Percentiles rank a stretch among this genome's conserved stretches.
Evolutionary conservation across 768 basidiomycete genomes (phyloP).

Genomic region (Amanita muscaria): DNA sequence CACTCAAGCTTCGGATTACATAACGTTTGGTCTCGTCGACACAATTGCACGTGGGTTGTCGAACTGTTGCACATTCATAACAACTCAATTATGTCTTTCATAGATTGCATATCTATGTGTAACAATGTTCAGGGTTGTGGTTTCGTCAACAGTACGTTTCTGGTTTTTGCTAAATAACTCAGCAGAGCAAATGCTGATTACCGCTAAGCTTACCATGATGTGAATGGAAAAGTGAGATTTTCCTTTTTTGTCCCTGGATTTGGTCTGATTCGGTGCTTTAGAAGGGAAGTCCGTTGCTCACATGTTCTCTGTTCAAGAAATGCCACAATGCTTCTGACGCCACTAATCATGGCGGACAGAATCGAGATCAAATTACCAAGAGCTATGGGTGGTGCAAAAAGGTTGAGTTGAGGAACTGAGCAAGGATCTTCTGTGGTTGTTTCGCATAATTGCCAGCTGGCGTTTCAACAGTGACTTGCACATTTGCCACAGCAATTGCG

Average conservation of each 20-base stretch:
- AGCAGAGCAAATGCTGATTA: constrained; percentile 23
- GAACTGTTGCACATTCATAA: not conserved
- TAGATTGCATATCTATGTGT: not conserved
- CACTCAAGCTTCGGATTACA: constrained; percentile 23
- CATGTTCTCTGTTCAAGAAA: constrained; percentile 24
- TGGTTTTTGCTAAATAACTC: constrained; percentile 19
- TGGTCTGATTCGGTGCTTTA: constrained; percentile 8
- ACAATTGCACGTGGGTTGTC: constrained; percentile 17
- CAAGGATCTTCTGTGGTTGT: too few species aligned
- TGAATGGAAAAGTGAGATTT: constrained; percentile 25
- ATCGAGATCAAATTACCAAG: constrained; percentile 23
- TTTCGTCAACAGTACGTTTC: not conserved
- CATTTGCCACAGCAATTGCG: too few species aligned
- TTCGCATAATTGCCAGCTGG: too few species aligned
- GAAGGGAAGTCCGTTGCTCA: constrained; percentile 27
- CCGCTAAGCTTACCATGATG: constrained; percentile 23
- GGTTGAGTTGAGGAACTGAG: too few species aligned
- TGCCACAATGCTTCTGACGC: constrained; percentile 22
- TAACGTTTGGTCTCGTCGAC: constrained; percentile 29
- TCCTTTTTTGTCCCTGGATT: not conserved
- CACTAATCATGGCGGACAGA: constrained; percentile 26
- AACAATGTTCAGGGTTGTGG: not conserved
- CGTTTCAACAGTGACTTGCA: too few species aligned
- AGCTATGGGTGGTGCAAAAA: constrained; percentile 26
- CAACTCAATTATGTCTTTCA: not conserved